These are phyloP conservation scores for Colletotrichum magnum DNA, from an alignment of 2,329 filamentous ascomycete genomes.

Conservation along the genomic window DNA sequence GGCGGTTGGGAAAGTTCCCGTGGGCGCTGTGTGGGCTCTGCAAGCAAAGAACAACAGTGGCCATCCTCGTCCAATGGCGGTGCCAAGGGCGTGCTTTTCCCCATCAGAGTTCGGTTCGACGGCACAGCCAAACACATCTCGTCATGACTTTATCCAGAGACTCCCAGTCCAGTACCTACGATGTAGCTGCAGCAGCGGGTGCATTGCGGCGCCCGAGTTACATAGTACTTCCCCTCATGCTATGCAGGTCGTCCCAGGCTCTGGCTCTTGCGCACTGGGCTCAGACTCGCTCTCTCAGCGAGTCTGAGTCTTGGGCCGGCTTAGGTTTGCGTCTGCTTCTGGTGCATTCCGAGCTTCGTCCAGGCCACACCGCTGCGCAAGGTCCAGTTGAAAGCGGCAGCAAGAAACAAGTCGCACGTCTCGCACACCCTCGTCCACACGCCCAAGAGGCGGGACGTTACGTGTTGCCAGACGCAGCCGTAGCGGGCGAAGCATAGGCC, in stretches of 20 bases:
- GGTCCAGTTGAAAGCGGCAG: not conserved
- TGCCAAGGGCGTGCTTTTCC: conserved; percentile 6
- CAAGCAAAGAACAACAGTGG: not conserved
- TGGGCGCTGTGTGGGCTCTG: not conserved
- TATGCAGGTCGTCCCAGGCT: conserved; percentile 33
- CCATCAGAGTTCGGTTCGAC: conserved; percentile 34
- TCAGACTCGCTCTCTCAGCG: not conserved
- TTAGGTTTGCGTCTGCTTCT: conserved; percentile 1
- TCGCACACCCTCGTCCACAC: too few relatives aligned
- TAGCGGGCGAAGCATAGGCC: conserved; percentile 35
- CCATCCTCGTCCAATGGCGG: conserved; percentile 12
- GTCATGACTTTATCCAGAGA: conserved; percentile 17
- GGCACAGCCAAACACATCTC: conserved; percentile 34
- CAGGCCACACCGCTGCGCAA: not conserved
- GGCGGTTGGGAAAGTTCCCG: conserved; percentile 32
- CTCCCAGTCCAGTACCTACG: not conserved
- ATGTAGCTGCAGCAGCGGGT: not conserved
- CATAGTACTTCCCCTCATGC: not conserved
- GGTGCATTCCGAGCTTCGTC: not conserved
- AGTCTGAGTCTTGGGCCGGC: conserved; percentile 5
- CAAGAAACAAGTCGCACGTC: too few relatives aligned
- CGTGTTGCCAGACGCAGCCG: conserved; percentile 35
- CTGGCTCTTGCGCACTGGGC: conserved; percentile 1
- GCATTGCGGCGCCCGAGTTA: conserved; percentile 29
- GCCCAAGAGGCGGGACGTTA: conserved; percentile 21